Percentiles rank a stretch among this genome's conserved stretches.
Conservation (phyloP, 2,329 filamentous ascomycete species). For the Ascomycota sp. region DNA sequence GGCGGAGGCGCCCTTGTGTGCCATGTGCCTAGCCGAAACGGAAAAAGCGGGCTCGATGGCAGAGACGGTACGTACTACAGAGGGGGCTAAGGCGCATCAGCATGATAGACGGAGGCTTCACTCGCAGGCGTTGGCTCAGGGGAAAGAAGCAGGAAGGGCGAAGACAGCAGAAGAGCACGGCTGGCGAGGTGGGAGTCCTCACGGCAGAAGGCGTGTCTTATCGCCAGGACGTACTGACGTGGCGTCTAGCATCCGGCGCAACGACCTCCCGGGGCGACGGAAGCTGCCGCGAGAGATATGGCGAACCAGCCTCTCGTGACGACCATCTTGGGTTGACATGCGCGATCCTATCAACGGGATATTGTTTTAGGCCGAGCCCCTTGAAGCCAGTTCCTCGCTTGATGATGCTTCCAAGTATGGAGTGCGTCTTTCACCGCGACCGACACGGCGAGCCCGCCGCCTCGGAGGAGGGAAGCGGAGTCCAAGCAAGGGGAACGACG, state of each 20-base stretch:
- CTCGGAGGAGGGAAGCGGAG: too few relatives aligned
- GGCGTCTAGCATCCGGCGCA: neutral
- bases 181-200: too few relatives aligned
- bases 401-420: slow-evolving; percentile 14
- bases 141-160: slow-evolving; percentile 10
- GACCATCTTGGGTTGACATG: slow-evolving; percentile 28
- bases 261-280: neutral
- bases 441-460: too few relatives aligned
- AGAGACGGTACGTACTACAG: slow-evolving; percentile 14
- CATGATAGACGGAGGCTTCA: slow-evolving; percentile 24
- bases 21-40: slow-evolving; percentile 20
- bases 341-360: slow-evolving; percentile 24
- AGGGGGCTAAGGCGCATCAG: slow-evolving; percentile 23
- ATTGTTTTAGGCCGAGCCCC: slow-evolving; percentile 24
- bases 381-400: slow-evolving; percentile 30
- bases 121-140: slow-evolving; percentile 16
- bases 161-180: too few relatives aligned
- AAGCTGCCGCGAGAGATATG: too few relatives aligned
- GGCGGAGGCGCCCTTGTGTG: slow-evolving; percentile 26
- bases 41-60: slow-evolving; percentile 20
- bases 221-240: too few relatives aligned
- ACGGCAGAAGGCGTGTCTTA: too few relatives aligned
- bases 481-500: too few relatives aligned
- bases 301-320: too few relatives aligned
- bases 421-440: neutral